These are phyloP conservation scores for Heterobasidion occidentale DNA, from an alignment of 1,284 basidiomycete species.

Conservation along the genomic window DNA sequence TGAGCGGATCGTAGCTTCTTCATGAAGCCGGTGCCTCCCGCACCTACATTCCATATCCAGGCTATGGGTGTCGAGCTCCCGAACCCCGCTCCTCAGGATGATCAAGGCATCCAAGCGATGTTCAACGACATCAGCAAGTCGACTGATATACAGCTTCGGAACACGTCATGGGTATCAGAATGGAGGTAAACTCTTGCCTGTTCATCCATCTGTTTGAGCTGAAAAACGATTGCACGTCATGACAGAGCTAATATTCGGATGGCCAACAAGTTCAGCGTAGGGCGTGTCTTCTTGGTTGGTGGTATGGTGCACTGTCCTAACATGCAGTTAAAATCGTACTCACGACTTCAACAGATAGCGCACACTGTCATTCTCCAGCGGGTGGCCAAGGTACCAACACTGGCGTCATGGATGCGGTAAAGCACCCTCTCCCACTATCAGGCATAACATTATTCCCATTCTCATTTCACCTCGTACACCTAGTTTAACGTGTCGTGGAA, in stretches of 20 bases:
- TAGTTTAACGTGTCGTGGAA: slow-evolving; percentile 17
- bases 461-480: no score
- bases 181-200: slow-evolving; percentile 8
- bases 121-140: slow-evolving; percentile 7
- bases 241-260: slow-evolving; percentile 16
- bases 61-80: slow-evolving; percentile 9
- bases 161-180: slow-evolving; percentile 7
- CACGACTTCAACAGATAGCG: neutral
- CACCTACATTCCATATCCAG: slow-evolving; percentile 9
- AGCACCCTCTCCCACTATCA: no score
- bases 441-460: no score
- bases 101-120: slow-evolving; percentile 8
- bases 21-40: slow-evolving; percentile 10
- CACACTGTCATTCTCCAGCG: slow-evolving; percentile 4
- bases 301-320: slow-evolving; percentile 5
- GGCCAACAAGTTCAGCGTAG: slow-evolving; percentile 12
- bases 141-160: slow-evolving; percentile 5
- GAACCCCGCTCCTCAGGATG: slow-evolving; percentile 2
- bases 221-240: neutral
- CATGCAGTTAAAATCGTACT: neutral
- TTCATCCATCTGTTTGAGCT: no score
- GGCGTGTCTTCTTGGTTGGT: slow-evolving; percentile 15
- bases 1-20: slow-evolving; percentile 1
- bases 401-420: slow-evolving; percentile 9
- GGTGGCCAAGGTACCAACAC: slow-evolving; percentile 13